Evolutionary conservation across 108 stramenopile species (phyloP), one percentile per base, ranked within the genome.

Genomic region (Cyclotella choctawhatcheeana): DNA sequence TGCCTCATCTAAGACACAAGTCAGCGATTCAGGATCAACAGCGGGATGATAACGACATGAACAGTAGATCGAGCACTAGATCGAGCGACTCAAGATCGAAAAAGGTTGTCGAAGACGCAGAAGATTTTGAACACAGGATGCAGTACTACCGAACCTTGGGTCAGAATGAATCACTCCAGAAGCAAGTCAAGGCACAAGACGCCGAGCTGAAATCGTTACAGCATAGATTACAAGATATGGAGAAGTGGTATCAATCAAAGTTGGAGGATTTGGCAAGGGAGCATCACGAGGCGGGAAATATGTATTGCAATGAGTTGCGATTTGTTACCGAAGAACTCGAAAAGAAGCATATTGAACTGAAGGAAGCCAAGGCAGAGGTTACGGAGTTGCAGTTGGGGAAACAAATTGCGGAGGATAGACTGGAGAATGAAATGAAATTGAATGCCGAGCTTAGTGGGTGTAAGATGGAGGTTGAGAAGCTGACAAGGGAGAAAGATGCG

Each of bases 211-310:
- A 20, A 12, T 1, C 59, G 18, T 40, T 60, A 29, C 33, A 60
- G 8, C 37, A 24, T 5, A 37, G 14, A 60, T 22, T 60, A n/a
- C n/a, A 60, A 3, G 59, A 60, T 18, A 37, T 60, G 59, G 59
- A 60, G 34, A 14, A 56, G 27, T 56, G 55, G 55, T 56, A 56
- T 56, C 55, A 7, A 30, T 2, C 13, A 31, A 4, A n/a, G 18
- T 48, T 48, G 47, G 47, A 48, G 18, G 47, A 48, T 10, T 48
- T 48, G n/a, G 47, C 17, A 55, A 14, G 25, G 25, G 27, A n/a
- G 6, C 50, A 21, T 17, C 50, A 17, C 17, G n/a, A n/a, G 50
- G 50, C 50, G 21, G 21, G 12, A 12, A 40, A 40, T 6, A 40
- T 6, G 37, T 17, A 51, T 22, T 26, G 27, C 6, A 2, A 56